These are phyloP conservation scores for Trypethelium eluteriae DNA, from an alignment of 495 filamentous ascomycete species.

Conservation along the genomic window DNA sequence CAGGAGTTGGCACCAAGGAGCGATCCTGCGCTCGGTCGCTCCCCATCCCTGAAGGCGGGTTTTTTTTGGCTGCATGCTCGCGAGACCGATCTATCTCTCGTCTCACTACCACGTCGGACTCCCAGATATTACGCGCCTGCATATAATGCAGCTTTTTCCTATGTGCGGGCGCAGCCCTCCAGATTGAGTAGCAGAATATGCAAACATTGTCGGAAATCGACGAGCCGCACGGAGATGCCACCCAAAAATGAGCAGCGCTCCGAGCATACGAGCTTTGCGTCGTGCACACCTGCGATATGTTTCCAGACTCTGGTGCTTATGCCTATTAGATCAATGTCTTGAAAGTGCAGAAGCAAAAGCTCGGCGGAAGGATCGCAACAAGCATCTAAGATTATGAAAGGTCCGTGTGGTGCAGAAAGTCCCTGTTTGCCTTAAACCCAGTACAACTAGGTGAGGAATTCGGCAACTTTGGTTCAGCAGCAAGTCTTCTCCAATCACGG, in stretches of 20 bases:
- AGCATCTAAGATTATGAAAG: background rate
- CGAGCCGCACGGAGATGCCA: slow-evolving; percentile 9
- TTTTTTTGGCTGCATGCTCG: background rate
- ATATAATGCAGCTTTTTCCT: background rate
- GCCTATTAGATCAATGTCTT: background rate
- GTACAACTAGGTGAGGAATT: background rate
- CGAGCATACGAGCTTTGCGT: background rate
- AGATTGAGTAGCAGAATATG: background rate
- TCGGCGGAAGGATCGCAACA: slow-evolving; percentile 3
- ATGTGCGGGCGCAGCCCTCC: background rate
- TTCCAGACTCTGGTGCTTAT: background rate
- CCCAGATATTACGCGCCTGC: background rate
- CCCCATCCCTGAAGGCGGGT: background rate
- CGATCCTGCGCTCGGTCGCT: background rate
- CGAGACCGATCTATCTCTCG: slow-evolving; percentile 1
- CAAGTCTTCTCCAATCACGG: background rate
- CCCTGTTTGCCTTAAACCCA: background rate
- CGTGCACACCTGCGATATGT: background rate
- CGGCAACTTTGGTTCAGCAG: slow-evolving; percentile 5
- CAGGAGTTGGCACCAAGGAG: slow-evolving; percentile 1
- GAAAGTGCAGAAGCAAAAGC: background rate
- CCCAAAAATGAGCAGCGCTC: background rate
- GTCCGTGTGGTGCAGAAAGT: background rate
- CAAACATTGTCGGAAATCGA: background rate
- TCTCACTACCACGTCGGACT: background rate